These are phyloP conservation scores for Musa troglodytarum DNA, from an alignment of 176 grass and related monocot species.

Conservation along the genomic window DNA sequence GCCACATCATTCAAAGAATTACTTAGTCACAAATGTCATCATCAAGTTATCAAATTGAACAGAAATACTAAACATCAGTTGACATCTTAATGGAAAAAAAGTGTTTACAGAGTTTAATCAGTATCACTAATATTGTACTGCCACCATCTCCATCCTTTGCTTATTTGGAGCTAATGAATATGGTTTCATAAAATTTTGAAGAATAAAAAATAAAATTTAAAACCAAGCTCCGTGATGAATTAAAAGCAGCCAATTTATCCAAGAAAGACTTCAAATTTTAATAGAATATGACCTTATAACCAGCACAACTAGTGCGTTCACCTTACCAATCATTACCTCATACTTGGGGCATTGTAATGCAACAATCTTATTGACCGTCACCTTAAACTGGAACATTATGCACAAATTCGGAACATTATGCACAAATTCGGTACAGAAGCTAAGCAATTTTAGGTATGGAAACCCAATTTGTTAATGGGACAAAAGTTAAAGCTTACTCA, in stretches of 20 bases:
- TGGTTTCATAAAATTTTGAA: neutral
- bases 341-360: neutral
- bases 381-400: neutral
- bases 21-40: neutral
- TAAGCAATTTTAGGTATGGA: conserved; percentile 20
- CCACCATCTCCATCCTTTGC: neutral
- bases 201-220: conserved; percentile 2
- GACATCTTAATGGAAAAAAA: neutral
- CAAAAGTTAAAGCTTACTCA: conserved; percentile 38
- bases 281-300: neutral
- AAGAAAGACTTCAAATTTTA: neutral
- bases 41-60: neutral
- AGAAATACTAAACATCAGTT: neutral
- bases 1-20: neutral
- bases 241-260: neutral
- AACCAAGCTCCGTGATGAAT: neutral
- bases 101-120: neutral
- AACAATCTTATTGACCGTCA: neutral
- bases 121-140: neutral
- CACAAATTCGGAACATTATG: conserved; percentile 1
- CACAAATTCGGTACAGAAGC: conserved; percentile 15
- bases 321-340: no score
- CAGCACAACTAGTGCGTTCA: no score
- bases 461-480: neutral
- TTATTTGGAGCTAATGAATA: neutral